Conservation (phyloP, 1,284 basidiomycete genomes). For the Cryptococcus floricola region DNA sequence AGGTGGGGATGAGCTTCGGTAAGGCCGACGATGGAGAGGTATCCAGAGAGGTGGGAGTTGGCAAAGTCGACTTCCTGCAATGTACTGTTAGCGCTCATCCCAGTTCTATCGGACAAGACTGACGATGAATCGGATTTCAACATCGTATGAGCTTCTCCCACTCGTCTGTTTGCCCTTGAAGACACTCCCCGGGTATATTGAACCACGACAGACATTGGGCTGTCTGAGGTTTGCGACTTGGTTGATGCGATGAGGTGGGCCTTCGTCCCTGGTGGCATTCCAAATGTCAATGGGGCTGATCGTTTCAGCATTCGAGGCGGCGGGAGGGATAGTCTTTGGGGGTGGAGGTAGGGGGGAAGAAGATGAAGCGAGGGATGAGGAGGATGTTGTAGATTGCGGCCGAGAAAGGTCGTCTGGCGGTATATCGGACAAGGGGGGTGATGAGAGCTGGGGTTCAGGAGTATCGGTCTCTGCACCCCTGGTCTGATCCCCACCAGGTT, state of each 20-base stretch:
- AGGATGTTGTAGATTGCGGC: neutral
- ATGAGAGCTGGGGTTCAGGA: no score
- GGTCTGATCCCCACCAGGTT: no score
- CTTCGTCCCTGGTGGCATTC: slow-evolving; percentile 5
- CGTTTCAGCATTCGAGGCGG: neutral
- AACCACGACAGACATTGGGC: slow-evolving; percentile 67
- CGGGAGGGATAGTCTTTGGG: slow-evolving; percentile 27
- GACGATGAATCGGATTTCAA: slow-evolving; percentile 74
- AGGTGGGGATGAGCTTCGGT: slow-evolving; percentile 87
- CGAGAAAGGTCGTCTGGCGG: no score
- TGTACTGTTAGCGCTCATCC: neutral
- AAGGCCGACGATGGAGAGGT: slow-evolving; percentile 79
- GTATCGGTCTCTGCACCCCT: no score
- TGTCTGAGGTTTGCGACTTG: slow-evolving; percentile 73
- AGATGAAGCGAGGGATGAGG: neutral
- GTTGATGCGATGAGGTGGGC: slow-evolving; percentile 54
- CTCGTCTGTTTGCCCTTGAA: slow-evolving; percentile 79
- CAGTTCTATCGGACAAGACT: slow-evolving; percentile 39
- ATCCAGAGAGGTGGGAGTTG: slow-evolving; percentile 75
- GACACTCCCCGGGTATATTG: slow-evolving; percentile 71
- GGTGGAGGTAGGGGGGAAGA: slow-evolving; percentile 7
- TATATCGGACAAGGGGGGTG: no score
- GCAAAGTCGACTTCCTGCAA: slow-evolving; percentile 75
- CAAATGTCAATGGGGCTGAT: neutral
- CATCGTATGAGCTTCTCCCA: slow-evolving; percentile 78